Evolutionary conservation across 768 basidiomycete genomes (phyloP), one percentile per base, ranked within the genome.

Genomic region (Gautieria morchelliformis): DNA sequence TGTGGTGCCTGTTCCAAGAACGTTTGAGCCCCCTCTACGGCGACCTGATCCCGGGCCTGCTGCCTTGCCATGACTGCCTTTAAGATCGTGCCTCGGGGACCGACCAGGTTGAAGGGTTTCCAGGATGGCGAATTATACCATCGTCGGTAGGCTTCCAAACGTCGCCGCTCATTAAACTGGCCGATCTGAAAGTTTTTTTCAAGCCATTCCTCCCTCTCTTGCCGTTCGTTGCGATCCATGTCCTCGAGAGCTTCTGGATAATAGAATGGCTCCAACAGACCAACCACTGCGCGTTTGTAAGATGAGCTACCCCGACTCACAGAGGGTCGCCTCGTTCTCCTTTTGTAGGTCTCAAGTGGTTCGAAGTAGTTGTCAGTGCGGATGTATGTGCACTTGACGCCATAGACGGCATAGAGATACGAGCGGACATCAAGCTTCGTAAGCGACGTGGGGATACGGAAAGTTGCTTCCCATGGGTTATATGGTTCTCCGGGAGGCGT

Each of bases 381-480:
- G 60, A 97, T 91, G 69, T 94, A 96, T 7, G 93, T 95, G 59
- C 88, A 87, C 65, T 84, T 75, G 47, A 97, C 83, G 60, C 89
- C 89, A 63, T 97, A 97, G n/a, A 86, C 80, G 35, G 91, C 79
- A 52, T 72, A 72, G 48, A 97, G 80, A 67, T 95, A 93, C 0
- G 87, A 86, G 41, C 92, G 85, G 39, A 97, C 74, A 72, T 97
- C 93, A 57, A 87, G 89, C 72, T 97, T 97, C 44, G 93, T 96
- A 70, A 94, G 77, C 44, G 83, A 86, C 60, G 82, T 81, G n/a
- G 92, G 87, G 41, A 95, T 78, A 56, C 91, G 89, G 75, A 97
- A 95, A 3, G 93, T 97, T 9, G 93, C 93, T 69, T 93, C 87
- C 74, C 87, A 93, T 1, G 93, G 93, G 60, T 97, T 94, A 76